Percentiles rank a stretch among this genome's conserved stretches.
Evolutionary conservation across 805 yeast genomes (phyloP).

Genomic region (Sporopachydermia quercuum): DNA sequence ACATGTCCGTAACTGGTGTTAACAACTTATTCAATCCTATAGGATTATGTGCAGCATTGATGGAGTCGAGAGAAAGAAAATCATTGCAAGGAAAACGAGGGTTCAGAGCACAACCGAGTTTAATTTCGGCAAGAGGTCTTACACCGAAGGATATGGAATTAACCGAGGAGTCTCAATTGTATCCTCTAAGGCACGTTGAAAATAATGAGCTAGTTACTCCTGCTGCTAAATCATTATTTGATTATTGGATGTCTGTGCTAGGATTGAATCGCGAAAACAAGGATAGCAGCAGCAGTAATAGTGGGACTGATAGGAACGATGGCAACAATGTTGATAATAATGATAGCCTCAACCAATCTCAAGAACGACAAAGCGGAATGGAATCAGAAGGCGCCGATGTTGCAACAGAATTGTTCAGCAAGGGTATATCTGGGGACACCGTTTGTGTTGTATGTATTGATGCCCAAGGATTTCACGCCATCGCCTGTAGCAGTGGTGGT

Average conservation of each 20-base stretch:
- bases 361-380: neutral
- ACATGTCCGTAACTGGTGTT: neutral
- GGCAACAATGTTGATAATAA: neutral
- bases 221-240: neutral
- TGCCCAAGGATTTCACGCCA: conserved; percentile 12
- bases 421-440: conserved; percentile 17
- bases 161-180: neutral
- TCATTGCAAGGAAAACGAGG: neutral
- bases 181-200: neutral
- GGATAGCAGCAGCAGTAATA: neutral
- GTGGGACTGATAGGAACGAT: neutral
- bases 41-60: neutral
- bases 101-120: neutral
- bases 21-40: neutral
- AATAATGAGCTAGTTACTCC: neutral
- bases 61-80: neutral
- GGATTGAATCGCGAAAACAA: neutral
- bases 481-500: conserved; percentile 26
- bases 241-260: neutral
- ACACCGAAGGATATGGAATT: neutral
- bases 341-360: neutral
- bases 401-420: neutral
- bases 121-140: neutral
- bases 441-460: conserved; percentile 23
- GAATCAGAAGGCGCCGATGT: neutral